Base-by-base conservation (phyloP, 1,139 yeast species). In the Yamadazyma friedrichii region DNA sequence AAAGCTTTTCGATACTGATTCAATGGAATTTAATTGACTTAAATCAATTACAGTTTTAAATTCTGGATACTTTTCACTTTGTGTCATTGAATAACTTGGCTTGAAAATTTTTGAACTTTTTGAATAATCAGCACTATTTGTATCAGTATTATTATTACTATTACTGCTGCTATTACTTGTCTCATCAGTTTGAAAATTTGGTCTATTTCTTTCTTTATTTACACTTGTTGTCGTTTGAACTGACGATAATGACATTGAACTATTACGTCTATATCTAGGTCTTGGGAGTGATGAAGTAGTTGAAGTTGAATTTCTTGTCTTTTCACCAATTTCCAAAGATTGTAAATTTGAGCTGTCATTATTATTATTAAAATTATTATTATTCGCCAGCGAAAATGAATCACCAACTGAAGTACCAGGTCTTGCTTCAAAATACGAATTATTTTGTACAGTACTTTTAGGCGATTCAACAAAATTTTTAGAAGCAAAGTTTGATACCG, bases 1-100 rank as follows among this genome's bases (percentile, higher is more conserved):
- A 20, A 70, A 54, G 17, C 41, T 45, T 13, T 46, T 36, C 26
- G 49, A 50, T 44, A 70, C 51, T 3, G 52, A 42, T n/a, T 56
- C 55, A 4, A 50, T 41, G 2, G 59, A 42, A 46, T 70, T 70
- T 29, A 67, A 43, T 4, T 53, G 40, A 3, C 59, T 52, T 15
- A 65, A 52, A 37, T 61, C 59, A 9, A 52, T 40, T 2, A 64
- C 22, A 2, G 65, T 62, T 5, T 45, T 45, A 44, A 61, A 68
- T 24, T 40, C 42, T 2, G 53, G 52, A 33, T 41, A 44, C n/a
- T 42, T 35, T 10, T 44, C 49, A 15, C 16, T 22, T 24, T 36
- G 47, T 11, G 40, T 33, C 46, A 49, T 42, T 6, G 52, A 39
- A 39, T 42, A 50, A 33, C 52, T 49, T 15, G 52, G 53, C 29